Percentiles rank a stretch among this genome's conserved stretches.
These are phyloP conservation scores for Dryas octopetala DNA, from an alignment of 306 rosid species.

Conservation along the genomic window DNA sequence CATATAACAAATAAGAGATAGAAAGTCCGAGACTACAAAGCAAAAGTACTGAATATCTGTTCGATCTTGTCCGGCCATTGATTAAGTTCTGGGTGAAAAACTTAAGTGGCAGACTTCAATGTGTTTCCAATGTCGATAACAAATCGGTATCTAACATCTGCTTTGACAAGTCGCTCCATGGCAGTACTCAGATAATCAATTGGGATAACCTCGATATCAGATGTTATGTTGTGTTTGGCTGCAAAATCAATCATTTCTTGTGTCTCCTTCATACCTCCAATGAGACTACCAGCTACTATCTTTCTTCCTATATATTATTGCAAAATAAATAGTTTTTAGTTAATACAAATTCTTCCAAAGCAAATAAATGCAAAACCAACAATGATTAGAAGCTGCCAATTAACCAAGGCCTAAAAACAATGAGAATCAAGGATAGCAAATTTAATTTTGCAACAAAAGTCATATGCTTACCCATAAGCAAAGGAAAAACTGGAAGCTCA, in stretches of 20 bases:
- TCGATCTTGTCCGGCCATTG: too few relatives aligned
- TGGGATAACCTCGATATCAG: constrained; percentile 10
- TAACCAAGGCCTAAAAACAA: too few relatives aligned
- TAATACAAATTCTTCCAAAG: too few relatives aligned
- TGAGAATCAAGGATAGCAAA: too few relatives aligned
- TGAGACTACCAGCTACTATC: background rate
- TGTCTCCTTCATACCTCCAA: constrained; percentile 24
- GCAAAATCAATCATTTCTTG: constrained; percentile 27
- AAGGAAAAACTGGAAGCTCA: constrained; percentile 29
- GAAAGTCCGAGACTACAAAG: constrained; percentile 13
- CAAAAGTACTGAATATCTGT: background rate
- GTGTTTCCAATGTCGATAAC: constrained; percentile 24
- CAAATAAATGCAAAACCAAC: too few relatives aligned
- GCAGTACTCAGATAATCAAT: constrained; percentile 21
- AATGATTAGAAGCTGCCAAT: too few relatives aligned
- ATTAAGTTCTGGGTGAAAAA: background rate
- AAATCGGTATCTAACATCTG: constrained; percentile 14
- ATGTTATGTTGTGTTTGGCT: constrained; percentile 25
- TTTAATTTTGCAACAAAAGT: too few relatives aligned
- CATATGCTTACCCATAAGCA: constrained; percentile 29
- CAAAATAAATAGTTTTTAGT: too few relatives aligned
- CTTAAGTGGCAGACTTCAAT: background rate
- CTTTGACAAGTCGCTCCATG: constrained; percentile 9
- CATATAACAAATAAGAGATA: too few relatives aligned
- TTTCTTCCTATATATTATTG: constrained; percentile 2